Evolutionary conservation across 1,139 yeast species (phyloP).

Genomic region (Hyphopichia wangnamkhiaoensis): DNA sequence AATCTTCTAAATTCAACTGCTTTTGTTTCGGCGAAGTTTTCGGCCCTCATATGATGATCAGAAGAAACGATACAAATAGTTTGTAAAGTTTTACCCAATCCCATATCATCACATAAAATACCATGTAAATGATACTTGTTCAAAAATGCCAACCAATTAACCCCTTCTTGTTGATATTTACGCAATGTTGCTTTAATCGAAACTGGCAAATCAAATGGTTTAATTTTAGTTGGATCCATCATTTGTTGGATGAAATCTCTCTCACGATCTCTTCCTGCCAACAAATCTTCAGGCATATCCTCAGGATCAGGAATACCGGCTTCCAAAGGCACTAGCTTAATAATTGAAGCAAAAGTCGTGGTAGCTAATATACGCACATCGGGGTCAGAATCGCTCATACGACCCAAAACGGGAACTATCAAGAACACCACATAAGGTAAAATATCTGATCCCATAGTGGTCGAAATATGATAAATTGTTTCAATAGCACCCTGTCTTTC

Average conservation of each 20-base stretch:
- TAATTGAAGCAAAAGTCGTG: constrained; percentile 94
- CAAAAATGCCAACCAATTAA: constrained; percentile 95
- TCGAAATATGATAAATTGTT: constrained; percentile 80
- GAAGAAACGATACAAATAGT: constrained; percentile 96
- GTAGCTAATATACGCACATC: constrained; percentile 92
- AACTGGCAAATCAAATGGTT: constrained; percentile 86
- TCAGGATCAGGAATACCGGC: constrained; percentile 97
- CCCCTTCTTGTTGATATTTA: constrained; percentile 97
- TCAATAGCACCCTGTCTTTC: constrained; percentile 95
- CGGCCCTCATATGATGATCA: constrained; percentile 85
- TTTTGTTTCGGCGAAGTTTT: constrained; percentile 60
- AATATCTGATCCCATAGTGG: constrained; percentile 84
- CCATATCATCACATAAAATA: constrained; percentile 98
- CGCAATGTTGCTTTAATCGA: constrained; percentile 90
- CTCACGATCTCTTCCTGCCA: constrained; percentile 90
- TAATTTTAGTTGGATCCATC: constrained; percentile 96
- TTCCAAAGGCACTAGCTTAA: constrained; percentile 93
- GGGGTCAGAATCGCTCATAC: constrained; percentile 94
- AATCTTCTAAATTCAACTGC: constrained; percentile 71
- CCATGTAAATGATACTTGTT: constrained; percentile 96
- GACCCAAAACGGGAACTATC: constrained; percentile 93
- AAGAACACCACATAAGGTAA: constrained; percentile 93
- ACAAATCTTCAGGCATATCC: constrained; percentile 81
- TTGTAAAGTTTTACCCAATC: constrained; percentile 94
- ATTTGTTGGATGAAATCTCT: constrained; percentile 94